These are phyloP conservation scores for Teratosphaeria nubilosa DNA, from an alignment of 2,329 filamentous ascomycete genomes.

Conservation along the genomic window DNA sequence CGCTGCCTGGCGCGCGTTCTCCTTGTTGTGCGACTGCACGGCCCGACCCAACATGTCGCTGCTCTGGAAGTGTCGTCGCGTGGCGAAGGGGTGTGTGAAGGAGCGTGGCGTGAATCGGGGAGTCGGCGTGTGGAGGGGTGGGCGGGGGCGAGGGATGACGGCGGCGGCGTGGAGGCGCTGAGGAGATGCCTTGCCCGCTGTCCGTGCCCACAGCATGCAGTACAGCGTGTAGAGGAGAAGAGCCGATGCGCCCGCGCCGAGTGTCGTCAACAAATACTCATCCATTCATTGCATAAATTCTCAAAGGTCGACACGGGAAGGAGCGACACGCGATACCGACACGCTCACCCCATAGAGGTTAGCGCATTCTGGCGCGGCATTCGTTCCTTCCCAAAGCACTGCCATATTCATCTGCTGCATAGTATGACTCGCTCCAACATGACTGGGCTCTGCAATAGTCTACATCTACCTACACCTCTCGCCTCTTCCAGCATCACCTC, in stretches of 20 bases:
- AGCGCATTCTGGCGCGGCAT: not conserved
- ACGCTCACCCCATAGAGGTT: not conserved
- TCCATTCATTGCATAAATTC: not conserved
- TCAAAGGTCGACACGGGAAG: not conserved
- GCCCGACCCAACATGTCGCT: conserved; percentile 33
- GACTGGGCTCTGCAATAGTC: no score
- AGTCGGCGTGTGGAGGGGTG: conserved; percentile 4
- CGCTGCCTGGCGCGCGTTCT: conserved; percentile 15
- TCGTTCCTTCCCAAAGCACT: not conserved
- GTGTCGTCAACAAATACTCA: not conserved
- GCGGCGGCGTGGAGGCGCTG: conserved; percentile 15
- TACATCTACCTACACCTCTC: no score
- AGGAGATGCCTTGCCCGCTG: conserved; percentile 12
- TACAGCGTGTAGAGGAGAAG: conserved; percentile 11
- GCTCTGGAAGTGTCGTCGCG: conserved; percentile 3
- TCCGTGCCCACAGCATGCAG: conserved; percentile 21
- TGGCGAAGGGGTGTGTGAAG: conserved; percentile 2
- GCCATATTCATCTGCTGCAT: not conserved
- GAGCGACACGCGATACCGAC: not conserved
- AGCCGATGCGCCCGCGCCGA: conserved; percentile 1
- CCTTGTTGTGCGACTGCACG: conserved; percentile 29
- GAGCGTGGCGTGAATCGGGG: conserved; percentile 7
- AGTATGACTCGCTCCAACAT: no score
- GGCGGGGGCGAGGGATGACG: conserved; percentile 12
- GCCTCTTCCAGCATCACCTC: not conserved